Evolutionary conservation across 202 grass and related monocot genomes (phyloP).

Genomic region (Brachypodium distachyon): DNA sequence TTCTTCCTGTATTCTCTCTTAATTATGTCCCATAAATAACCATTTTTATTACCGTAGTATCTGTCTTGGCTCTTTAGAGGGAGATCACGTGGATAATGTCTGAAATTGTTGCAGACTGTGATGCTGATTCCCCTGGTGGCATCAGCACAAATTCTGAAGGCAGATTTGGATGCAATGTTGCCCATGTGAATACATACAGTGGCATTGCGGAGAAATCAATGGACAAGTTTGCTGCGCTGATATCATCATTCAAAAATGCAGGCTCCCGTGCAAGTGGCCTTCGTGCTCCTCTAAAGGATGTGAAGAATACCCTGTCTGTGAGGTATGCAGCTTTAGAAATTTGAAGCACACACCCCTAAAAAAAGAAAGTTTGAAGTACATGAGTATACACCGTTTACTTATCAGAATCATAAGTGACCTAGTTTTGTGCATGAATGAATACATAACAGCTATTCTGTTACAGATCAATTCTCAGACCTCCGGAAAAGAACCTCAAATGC

Average conservation of each 20-base stretch:
- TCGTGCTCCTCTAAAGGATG: constrained; percentile 80
- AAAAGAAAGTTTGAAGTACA: no score
- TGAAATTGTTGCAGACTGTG: constrained; percentile 26
- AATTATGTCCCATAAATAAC: neutral
- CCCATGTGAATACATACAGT: constrained; percentile 70
- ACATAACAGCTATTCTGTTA: constrained; percentile 20
- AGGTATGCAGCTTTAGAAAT: constrained; percentile 40
- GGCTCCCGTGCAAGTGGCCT: constrained; percentile 84
- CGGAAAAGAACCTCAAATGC: constrained; percentile 9
- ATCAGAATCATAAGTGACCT: neutral
- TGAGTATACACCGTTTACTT: neutral
- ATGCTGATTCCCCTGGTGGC: constrained; percentile 2
- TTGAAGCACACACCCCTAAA: no score
- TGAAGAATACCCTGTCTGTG: constrained; percentile 60
- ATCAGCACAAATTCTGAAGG: constrained; percentile 24
- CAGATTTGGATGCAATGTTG: constrained; percentile 75
- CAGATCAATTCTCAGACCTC: constrained; percentile 33
- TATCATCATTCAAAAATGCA: constrained; percentile 78
- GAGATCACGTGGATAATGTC: constrained; percentile 1
- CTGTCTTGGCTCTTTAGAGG: neutral
- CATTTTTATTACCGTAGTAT: neutral
- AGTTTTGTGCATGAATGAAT: neutral
- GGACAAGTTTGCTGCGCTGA: constrained; percentile 64
- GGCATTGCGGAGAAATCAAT: constrained; percentile 94
- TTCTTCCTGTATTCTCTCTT: neutral